Evolutionary conservation across 108 stramenopile genomes (phyloP), one percentile per base, ranked within the genome.

Genomic region (Stephanodiscus minutulus): DNA sequence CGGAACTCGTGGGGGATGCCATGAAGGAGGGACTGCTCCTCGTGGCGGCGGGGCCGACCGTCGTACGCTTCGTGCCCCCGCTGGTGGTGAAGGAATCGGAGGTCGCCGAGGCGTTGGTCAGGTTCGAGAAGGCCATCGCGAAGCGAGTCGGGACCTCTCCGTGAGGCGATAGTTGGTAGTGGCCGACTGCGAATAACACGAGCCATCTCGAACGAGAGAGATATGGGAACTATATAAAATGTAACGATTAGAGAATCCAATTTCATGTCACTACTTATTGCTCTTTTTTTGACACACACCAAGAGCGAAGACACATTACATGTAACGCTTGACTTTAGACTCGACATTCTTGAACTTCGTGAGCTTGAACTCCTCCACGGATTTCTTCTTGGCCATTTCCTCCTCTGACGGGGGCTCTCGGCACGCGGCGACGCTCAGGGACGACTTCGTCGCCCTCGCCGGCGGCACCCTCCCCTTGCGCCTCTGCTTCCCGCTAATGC

Each of bases 21-120:
- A 96, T 95, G 86, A 80, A 92, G 41, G 79, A 91, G 36, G 93
- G 94, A 28, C 78, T 98, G 33, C 82, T 98, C 64, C 74, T 98
- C 71, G 97, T 98, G 10, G 93, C 96, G 28, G 97, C 97, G 9
- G 97, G 97, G 7, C 69, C 84, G 22, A 88, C 76, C 64, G 97
- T 98, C 28, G 95, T 96, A 28, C 88, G 97, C 54, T 98, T 97
- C 60, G 96, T 98, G 17, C 97, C 97, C 25, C 97, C 97, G 17
- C 75, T 98, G 64, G 90, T 95, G 69, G 87, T 95, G 15, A 86
- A 76, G 15, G 87, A 93, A 64, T 85, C 68, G 17, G 94, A 98
- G 65, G 66, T 97, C 2, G 70, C 72, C 41, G 80, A 87, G 49
- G 96, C 96, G 9, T 79, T 98, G 27, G 77, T 67, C 12, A 81